Percentiles rank a stretch among this genome's conserved stretches.
Conservation (phyloP, 2,329 filamentous ascomycete genomes). For the Calonectria hawksworthii region DNA sequence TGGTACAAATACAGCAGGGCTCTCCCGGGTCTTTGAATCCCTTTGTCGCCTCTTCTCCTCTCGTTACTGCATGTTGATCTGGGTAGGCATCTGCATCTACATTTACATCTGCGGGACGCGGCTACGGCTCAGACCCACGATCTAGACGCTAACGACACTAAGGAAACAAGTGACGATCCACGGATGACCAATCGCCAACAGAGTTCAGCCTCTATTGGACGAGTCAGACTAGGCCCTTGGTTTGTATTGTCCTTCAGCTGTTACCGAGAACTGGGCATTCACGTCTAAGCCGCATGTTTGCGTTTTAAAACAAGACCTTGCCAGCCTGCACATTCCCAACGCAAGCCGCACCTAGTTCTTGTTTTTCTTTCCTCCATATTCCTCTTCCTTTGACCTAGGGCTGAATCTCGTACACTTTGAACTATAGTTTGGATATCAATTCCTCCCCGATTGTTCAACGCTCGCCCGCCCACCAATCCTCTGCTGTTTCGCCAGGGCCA, state of each 20-base stretch:
- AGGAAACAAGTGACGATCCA: neutral
- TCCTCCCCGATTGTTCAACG: neutral
- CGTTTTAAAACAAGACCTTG: neutral
- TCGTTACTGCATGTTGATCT: neutral
- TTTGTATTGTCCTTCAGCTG: neutral
- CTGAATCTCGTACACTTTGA: neutral
- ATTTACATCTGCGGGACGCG: neutral
- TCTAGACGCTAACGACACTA: neutral
- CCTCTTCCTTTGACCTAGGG: neutral
- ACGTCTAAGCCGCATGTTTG: neutral
- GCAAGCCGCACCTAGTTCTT: neutral
- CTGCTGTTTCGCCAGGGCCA: neutral
- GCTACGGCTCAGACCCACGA: neutral
- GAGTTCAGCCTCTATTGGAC: slow-evolving; percentile 5
- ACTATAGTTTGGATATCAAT: neutral
- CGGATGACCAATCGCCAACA: neutral
- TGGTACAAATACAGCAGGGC: neutral
- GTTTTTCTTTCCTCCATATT: neutral
- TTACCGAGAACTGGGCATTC: neutral
- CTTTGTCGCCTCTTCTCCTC: neutral
- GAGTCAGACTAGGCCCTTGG: neutral
- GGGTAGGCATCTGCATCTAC: neutral
- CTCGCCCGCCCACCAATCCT: neutral
- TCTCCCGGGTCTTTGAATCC: neutral
- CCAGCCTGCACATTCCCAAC: neutral